Percentiles rank a stretch among this genome's conserved stretches.
phyloP scores from a whole-genome alignment of 176 grass and related monocot species.

The Themeda triandra region DNA sequence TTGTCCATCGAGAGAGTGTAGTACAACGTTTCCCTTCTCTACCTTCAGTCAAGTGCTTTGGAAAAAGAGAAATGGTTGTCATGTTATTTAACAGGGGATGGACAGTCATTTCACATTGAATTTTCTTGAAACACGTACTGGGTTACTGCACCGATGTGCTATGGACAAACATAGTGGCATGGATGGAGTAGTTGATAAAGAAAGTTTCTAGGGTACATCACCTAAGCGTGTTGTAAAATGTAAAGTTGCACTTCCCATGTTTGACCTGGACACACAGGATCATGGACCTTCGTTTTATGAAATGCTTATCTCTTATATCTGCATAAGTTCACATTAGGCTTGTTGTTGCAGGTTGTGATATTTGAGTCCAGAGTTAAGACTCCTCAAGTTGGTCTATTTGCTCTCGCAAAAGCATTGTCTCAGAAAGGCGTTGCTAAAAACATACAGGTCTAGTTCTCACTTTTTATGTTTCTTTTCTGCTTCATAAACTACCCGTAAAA shows the following conservation, averaged over 20 bases:
- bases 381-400: constrained; percentile 89
- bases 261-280: constrained; percentile 11
- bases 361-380: constrained; percentile 82
- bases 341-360: constrained; percentile 73
- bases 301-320: not conserved
- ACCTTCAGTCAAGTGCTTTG: not conserved
- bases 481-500: constrained; percentile 18
- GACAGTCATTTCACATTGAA: not conserved
- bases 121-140: not conserved
- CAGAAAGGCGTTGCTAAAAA: constrained; percentile 84
- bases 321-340: constrained; percentile 9
- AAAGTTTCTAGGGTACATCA: not conserved
- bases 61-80: not conserved
- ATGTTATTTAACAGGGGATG: not conserved
- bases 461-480: constrained; percentile 10
- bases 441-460: constrained; percentile 62
- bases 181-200: not conserved
- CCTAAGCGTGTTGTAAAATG: not conserved
- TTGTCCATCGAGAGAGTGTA: not conserved
- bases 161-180: not conserved
- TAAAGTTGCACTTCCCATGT: not conserved
- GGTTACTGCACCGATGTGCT: not conserved
- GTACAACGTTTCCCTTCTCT: not conserved
- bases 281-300: not conserved
- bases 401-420: constrained; percentile 87